Conservation (phyloP, 768 basidiomycete genomes). For the Sporobolomyces phaffii region DNA sequence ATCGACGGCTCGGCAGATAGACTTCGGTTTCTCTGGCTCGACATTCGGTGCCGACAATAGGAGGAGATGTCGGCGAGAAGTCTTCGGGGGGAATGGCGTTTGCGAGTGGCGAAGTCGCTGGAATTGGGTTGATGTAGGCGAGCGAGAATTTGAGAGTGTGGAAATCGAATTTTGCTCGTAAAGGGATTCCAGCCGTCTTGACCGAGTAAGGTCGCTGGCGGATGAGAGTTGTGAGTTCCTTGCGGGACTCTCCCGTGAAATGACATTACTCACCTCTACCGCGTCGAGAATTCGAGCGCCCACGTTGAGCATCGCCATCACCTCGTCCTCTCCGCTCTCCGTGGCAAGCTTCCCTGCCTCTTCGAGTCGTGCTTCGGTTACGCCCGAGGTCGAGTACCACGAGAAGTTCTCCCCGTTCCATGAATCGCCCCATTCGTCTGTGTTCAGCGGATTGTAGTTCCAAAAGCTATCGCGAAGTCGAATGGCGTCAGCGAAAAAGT, state of each 20-base stretch:
- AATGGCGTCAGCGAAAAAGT: background rate
- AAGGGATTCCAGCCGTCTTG: conserved; percentile 78
- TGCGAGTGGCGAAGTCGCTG: conserved; percentile 28
- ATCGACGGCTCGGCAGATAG: conserved; percentile 60
- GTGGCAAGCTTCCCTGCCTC: background rate
- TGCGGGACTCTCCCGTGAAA: no score
- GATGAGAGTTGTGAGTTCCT: no score
- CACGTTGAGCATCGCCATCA: conserved; percentile 64
- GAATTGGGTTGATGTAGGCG: conserved; percentile 60
- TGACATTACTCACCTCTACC: conserved; percentile 61
- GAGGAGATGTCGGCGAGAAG: conserved; percentile 45
- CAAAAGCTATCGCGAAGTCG: conserved; percentile 61
- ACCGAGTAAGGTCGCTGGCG: conserved; percentile 78
- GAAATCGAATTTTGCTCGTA: conserved; percentile 26
- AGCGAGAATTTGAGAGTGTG: conserved; percentile 29
- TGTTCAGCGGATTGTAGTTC: conserved; percentile 89
- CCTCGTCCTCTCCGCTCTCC: conserved; percentile 52
- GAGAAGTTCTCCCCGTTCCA: conserved; percentile 77
- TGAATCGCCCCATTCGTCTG: conserved; percentile 65
- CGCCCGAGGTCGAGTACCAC: conserved; percentile 59
- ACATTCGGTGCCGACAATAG: conserved; percentile 48
- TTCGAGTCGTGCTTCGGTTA: conserved; percentile 13
- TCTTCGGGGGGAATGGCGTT: conserved; percentile 1
- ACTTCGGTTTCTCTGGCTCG: conserved; percentile 66
- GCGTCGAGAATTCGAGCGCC: conserved; percentile 71